Evolutionary conservation across 1,139 yeast species (phyloP).

Genomic region (Suhomyces kunorum): DNA sequence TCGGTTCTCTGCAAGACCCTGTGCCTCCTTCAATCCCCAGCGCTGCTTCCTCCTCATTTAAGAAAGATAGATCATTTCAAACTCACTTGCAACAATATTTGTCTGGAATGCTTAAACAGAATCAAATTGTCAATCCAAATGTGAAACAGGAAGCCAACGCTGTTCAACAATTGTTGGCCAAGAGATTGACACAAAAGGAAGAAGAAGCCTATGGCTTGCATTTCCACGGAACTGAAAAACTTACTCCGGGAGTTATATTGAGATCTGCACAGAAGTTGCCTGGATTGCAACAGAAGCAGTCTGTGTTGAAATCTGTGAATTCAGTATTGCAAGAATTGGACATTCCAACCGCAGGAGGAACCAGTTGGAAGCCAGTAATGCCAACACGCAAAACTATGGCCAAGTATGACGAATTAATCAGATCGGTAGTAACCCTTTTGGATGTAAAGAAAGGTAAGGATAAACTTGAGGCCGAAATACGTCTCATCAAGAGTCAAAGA

Average conservation of each 20-base stretch:
- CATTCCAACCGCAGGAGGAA: slow-evolving; percentile 60
- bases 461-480: slow-evolving; percentile 78
- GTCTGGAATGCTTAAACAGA: slow-evolving; percentile 41
- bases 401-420: slow-evolving; percentile 75
- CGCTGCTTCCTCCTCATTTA: slow-evolving; percentile 54
- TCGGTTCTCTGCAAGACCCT: slow-evolving; percentile 39
- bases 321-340: slow-evolving; percentile 78
- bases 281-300: slow-evolving; percentile 50
- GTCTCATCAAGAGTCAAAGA: slow-evolving; percentile 55
- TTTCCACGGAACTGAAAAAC: slow-evolving; percentile 72
- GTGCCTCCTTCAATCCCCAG: slow-evolving; percentile 61
- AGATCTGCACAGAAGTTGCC: slow-evolving; percentile 63
- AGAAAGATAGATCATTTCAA: slow-evolving; percentile 54
- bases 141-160: slow-evolving; percentile 40
- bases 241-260: slow-evolving; percentile 75
- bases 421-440: slow-evolving; percentile 68
- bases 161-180: slow-evolving; percentile 47
- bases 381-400: slow-evolving; percentile 82
- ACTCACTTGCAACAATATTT: slow-evolving; percentile 51
- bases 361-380: slow-evolving; percentile 72
- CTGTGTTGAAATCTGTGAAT: slow-evolving; percentile 75
- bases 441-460: slow-evolving; percentile 88
- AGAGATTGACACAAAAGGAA: slow-evolving; percentile 71
- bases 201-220: slow-evolving; percentile 84
- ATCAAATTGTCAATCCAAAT: slow-evolving; percentile 28